Evolutionary conservation across 2,329 filamentous ascomycete genomes (phyloP), one percentile per base, ranked within the genome.

Genomic region (Hypoxylon sp.): DNA sequence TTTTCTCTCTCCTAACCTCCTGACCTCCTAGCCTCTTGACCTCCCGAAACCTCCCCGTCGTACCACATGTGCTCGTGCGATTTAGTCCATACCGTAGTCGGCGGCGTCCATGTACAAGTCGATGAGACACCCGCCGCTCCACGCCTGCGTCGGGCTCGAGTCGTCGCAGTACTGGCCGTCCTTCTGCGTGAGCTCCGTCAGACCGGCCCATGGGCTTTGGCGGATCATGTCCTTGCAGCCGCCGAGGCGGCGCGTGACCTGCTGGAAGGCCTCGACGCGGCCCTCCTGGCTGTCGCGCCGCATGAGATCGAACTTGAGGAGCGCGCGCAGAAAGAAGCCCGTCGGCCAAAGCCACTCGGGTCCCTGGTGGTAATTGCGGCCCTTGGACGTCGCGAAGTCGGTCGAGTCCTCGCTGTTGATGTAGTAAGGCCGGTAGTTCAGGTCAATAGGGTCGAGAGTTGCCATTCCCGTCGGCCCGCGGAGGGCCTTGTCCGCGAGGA

Each of bases 281-380:
- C 91, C 92, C 72, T 92, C 84, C 0, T 75, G 70, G 2, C 78
- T 79, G 65, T 85, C 84, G 50, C 92, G 85, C 28, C 93, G 84
- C 81, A 86, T 84, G 51, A 98, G 81, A 75, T 97, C 93, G 73
- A 98, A 98, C 77, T 93, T 91, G 67, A 99, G 85, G 68, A 99
- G 81, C 1, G 95, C 95, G 50, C 96, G 89, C 20, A 97, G 83
- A 84, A 97, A 99, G 82, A 93, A 99, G 4, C 95, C 95, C 1
- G 93, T 94, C 0, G 94, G 96, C 95, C 95, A 99, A 22, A 97
- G 81, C 95, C 95, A 99, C 77, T 99, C 95, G 0, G 95, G 96
- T 4, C 95, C 95, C 77, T 98, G 94, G 78, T 99, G 95, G 79
- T 99, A 99, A 79, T 98, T 99, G 59, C 95, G 86, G 51, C 95